Evolutionary conservation across 2,329 filamentous ascomycete genomes (phyloP), one percentile per base, ranked within the genome.

Genomic region (Talaromyces albobiverticillius): DNA sequence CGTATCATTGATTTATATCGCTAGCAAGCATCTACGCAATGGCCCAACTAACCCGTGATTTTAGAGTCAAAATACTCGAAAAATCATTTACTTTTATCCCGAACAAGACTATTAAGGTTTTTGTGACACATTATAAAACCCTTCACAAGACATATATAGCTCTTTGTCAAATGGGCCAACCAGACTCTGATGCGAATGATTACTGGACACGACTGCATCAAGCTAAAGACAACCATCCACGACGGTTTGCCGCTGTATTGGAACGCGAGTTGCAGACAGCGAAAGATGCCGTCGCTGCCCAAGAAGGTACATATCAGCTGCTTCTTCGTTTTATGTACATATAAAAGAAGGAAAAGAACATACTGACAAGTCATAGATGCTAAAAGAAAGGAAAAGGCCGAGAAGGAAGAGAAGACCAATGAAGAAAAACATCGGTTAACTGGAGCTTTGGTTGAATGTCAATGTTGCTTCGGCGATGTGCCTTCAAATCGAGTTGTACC

Each of bases 391-490:
- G 62, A 64, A 20, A 59, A 63, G 9, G 59, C 65, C 31, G 62
- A 65, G 13, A 59, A 62, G 6, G 59, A 58, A 2, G 71, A 74
- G 53, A 67, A 58, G 7, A 51, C 53, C 29, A 76, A 70, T 60
- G 69, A 64, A 56, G 72, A 64, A 59, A 66, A 62, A 61, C 65
- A 71, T 20, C 71, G 71, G 55, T 71, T 63, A 1, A 70, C 74
- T 4, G 82, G 84, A 1, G 76, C 80, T 16, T 74, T 86, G 38
- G 69, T 76, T 10, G 88, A 93, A 60, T 95, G 87, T 61, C 80
- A 79, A 41, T 90, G 88, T 64, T 95, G 90, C 69, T 94, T 82
- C 63, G 76, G 77, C 6, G 84, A 90, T 3, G 77, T 78, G 47
- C 79, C 88, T 2, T 69, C 84, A 43, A 88, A 89, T 60, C 80